A percentile compares a stretch with the other conserved stretches of the same genome.
These are phyloP conservation scores for Boletellus deceptivus DNA, from an alignment of 1,284 basidiomycete species.

Conservation along the genomic window DNA sequence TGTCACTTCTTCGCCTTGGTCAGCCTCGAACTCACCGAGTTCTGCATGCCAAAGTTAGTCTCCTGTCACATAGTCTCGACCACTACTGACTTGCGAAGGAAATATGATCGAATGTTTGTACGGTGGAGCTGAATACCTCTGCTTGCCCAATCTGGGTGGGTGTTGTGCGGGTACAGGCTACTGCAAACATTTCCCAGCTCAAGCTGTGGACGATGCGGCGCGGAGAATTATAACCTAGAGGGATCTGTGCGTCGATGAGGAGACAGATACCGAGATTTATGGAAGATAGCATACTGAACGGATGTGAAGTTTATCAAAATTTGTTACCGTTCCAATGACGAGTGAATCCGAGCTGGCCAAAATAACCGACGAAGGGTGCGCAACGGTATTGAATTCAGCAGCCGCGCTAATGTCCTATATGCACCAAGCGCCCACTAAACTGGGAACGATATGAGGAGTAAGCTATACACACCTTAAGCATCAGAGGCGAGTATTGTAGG, in stretches of 20 bases:
- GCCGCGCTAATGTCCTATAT: slow-evolving; percentile 61
- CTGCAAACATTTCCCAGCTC: slow-evolving; percentile 56
- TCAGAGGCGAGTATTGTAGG: slow-evolving; percentile 67
- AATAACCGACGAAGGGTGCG: slow-evolving; percentile 54
- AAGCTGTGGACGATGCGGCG: slow-evolving; percentile 60
- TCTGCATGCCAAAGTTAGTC: slow-evolving; percentile 37
- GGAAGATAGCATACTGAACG: slow-evolving; percentile 55
- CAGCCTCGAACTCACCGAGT: slow-evolving; percentile 51
- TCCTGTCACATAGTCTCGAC: not conserved
- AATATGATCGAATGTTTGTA: slow-evolving; percentile 67
- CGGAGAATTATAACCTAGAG: slow-evolving; percentile 67
- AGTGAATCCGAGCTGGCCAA: slow-evolving; percentile 57
- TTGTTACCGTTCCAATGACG: slow-evolving; percentile 62
- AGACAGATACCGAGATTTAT: not conserved
- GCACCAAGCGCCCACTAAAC: not conserved
- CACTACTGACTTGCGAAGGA: slow-evolving; percentile 55
- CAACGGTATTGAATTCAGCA: slow-evolving; percentile 46
- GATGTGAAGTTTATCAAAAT: slow-evolving; percentile 80
- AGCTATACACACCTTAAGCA: slow-evolving; percentile 58
- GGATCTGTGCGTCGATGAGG: slow-evolving; percentile 46
- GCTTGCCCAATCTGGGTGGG: slow-evolving; percentile 57
- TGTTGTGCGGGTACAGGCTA: slow-evolving; percentile 53
- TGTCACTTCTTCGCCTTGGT: slow-evolving; percentile 58
- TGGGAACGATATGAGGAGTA: not conserved
- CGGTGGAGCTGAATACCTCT: slow-evolving; percentile 49